Percentiles rank a stretch among this genome's conserved stretches.
These are phyloP conservation scores for Ramaria sp. DNA, from an alignment of 768 basidiomycete genomes.

Conservation along the genomic window DNA sequence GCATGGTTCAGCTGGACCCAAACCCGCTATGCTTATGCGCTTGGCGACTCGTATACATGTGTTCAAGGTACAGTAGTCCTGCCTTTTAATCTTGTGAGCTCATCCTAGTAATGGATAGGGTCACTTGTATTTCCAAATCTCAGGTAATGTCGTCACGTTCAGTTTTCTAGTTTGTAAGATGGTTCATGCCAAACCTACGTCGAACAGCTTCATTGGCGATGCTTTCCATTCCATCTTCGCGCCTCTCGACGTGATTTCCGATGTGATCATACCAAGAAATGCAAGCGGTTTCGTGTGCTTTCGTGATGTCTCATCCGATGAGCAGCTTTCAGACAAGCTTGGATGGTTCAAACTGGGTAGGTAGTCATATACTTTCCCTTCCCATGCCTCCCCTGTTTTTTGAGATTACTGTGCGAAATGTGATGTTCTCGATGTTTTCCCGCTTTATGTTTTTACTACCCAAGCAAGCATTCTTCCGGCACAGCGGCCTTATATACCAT, in stretches of 20 bases:
- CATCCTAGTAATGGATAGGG: background rate
- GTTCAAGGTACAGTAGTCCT: slow-evolving; percentile 28
- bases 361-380: background rate
- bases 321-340: slow-evolving; percentile 35
- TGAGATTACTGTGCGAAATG: too few relatives aligned
- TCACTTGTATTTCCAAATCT: slow-evolving; percentile 34
- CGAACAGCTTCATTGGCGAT: slow-evolving; percentile 38
- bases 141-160: slow-evolving; percentile 23
- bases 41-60: slow-evolving; percentile 47
- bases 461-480: too few relatives aligned
- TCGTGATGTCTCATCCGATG: background rate
- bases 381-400: background rate
- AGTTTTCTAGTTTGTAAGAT: background rate
- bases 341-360: too few relatives aligned
- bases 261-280: slow-evolving; percentile 35
- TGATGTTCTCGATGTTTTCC: too few relatives aligned
- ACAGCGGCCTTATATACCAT: too few relatives aligned
- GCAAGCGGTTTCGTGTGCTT: slow-evolving; percentile 17
- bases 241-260: slow-evolving; percentile 27
- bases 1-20: slow-evolving; percentile 31
- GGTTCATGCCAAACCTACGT: background rate
- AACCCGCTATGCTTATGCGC: too few relatives aligned
- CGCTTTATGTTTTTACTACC: too few relatives aligned
- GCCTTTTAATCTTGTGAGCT: background rate
- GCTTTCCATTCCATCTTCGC: slow-evolving; percentile 30